These are phyloP conservation scores for Plasmodium vivax DNA, from an alignment of 169 alveolate species.

Conservation along the genomic window DNA sequence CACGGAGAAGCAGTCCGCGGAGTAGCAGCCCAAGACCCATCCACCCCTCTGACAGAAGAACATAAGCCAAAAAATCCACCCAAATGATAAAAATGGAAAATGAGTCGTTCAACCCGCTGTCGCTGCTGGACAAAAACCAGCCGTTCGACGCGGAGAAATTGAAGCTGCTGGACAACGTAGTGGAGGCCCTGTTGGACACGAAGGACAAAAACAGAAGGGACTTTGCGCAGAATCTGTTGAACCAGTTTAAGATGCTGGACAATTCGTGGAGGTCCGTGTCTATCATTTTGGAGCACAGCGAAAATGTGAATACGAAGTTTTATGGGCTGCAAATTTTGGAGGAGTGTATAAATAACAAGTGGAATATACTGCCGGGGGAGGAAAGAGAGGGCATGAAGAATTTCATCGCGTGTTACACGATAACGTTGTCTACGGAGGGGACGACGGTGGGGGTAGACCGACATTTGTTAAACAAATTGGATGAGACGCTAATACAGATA, in stretches of 20 bases:
- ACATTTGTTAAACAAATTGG: conserved; percentile 90
- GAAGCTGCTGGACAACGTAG: conserved; percentile 87
- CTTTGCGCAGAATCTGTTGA: conserved; percentile 89
- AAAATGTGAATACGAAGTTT: conserved; percentile 89
- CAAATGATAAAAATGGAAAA: conserved; percentile 52
- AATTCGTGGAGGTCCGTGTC: conserved; percentile 94
- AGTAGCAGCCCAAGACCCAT: background rate
- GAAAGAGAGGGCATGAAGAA: conserved; percentile 89
- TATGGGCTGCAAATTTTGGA: conserved; percentile 90
- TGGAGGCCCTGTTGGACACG: conserved; percentile 91
- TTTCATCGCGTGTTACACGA: conserved; percentile 87
- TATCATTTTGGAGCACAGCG: conserved; percentile 87
- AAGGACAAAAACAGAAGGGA: conserved; percentile 85
- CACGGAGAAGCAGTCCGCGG: background rate
- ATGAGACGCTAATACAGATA: conserved; percentile 89
- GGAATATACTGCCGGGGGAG: conserved; percentile 91
- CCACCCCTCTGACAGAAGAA: background rate
- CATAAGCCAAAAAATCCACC: background rate
- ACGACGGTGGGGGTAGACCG: conserved; percentile 83
- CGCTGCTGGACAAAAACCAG: conserved; percentile 86
- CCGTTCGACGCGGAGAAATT: conserved; percentile 90
- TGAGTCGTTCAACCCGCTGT: conserved; percentile 82
- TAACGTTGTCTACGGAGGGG: conserved; percentile 84
- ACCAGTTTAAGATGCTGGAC: conserved; percentile 89
- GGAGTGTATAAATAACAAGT: conserved; percentile 88